Evolutionary conservation across 345 rosid genomes (phyloP).

Genomic region (Anacardium occidentale): DNA sequence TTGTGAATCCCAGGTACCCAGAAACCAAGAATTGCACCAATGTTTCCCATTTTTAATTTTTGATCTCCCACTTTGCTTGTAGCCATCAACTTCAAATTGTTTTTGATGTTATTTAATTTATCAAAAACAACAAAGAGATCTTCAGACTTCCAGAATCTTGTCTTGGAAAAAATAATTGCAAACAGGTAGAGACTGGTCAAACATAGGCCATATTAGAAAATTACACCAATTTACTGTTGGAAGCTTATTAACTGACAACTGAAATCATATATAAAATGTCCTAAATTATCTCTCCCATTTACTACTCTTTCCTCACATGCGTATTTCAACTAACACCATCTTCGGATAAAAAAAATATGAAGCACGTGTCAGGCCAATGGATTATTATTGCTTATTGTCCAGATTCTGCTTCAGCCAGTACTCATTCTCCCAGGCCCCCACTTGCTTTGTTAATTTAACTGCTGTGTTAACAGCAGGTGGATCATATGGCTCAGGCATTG

Average conservation of each 20-base stretch:
- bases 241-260: too few species aligned
- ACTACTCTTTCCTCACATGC: too few species aligned
- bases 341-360: too few species aligned
- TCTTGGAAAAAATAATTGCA: too few species aligned
- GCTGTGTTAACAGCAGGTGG: constrained; percentile 33
- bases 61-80: neutral
- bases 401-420: constrained; percentile 27
- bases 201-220: too few species aligned
- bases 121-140: neutral
- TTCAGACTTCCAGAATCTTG: neutral
- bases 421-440: constrained; percentile 53
- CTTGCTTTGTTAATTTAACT: constrained; percentile 37
- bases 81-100: too few species aligned
- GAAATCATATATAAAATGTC: too few species aligned
- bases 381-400: neutral
- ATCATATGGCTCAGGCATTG: constrained; percentile 45
- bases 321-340: too few species aligned
- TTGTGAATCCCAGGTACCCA: neutral
- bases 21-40: neutral
- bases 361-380: neutral
- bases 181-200: too few species aligned
- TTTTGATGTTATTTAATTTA: too few species aligned
- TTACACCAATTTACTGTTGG: too few species aligned
- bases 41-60: neutral
- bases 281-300: too few species aligned